phyloP scores from a whole-genome alignment of 1,284 basidiomycete genomes.

The Anthracocystis panici-leucophaei region DNA sequence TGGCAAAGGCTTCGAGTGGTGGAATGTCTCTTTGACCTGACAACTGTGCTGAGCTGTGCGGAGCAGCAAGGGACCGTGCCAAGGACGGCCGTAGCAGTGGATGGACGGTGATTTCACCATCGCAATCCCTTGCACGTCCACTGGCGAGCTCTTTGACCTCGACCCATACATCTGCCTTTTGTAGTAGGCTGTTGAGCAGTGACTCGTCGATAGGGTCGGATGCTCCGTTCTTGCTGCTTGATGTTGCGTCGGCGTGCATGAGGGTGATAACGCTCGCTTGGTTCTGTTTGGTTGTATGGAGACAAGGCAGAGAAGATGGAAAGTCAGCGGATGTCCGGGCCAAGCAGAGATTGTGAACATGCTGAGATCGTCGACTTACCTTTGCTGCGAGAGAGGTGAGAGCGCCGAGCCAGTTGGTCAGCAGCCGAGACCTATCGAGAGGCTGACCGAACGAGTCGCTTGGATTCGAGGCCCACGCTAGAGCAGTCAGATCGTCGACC shows the following conservation, averaged over 20 bases:
- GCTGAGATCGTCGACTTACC: conserved; percentile 10
- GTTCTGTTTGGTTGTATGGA: conserved; percentile 1
- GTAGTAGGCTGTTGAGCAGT: conserved; percentile 25
- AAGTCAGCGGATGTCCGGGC: not conserved
- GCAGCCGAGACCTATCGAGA: conserved; percentile 13
- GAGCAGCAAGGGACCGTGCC: conserved; percentile 17
- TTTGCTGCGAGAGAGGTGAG: conserved; percentile 31
- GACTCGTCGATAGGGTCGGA: conserved; percentile 44
- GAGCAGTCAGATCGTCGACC: conserved; percentile 46
- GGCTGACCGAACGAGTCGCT: conserved; percentile 9
- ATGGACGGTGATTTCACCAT: conserved; percentile 57
- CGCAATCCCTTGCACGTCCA: conserved; percentile 54
- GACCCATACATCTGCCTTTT: conserved; percentile 49
- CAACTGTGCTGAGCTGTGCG: not conserved
- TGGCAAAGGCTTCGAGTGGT: conserved; percentile 37
- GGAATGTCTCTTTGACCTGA: conserved; percentile 9
- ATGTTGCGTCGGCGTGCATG: conserved; percentile 50
- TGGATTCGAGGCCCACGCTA: conserved; percentile 41
- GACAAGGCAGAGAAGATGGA: not conserved
- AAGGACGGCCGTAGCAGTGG: conserved; percentile 38
- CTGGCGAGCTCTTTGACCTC: conserved; percentile 55
- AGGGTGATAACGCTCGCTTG: conserved; percentile 46
- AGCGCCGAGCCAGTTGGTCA: conserved; percentile 37
- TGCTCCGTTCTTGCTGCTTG: conserved; percentile 37
- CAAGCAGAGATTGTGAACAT: not conserved